Percentiles rank a stretch among this genome's conserved stretches.
phyloP scores from a whole-genome alignment of 257 asterid species.

The Ajuga chamaepitys region DNA sequence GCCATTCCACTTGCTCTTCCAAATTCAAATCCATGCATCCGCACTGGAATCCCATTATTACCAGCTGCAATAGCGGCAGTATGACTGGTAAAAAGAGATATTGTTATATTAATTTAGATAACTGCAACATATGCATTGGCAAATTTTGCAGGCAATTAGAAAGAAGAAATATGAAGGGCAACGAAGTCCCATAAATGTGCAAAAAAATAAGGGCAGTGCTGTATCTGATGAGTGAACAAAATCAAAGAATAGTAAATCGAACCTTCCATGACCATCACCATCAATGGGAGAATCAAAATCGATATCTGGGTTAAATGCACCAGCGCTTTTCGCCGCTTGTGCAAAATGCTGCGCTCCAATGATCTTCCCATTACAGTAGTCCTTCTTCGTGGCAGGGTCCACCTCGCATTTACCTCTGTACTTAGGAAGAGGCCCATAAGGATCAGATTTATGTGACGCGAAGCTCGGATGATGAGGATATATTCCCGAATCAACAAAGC shows the following conservation, averaged over 20 bases:
- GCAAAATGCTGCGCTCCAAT: slow-evolving; percentile 99
- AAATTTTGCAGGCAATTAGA: neutral
- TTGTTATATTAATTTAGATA: slow-evolving; percentile 9
- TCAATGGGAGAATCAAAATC: slow-evolving; percentile 92
- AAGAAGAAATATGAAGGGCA: neutral
- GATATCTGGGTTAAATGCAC: slow-evolving; percentile 69
- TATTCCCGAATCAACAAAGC: slow-evolving; percentile 95
- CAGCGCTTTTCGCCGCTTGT: slow-evolving; percentile 90
- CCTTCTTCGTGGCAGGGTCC: slow-evolving; percentile 63
- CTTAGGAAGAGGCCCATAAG: slow-evolving; percentile 78
- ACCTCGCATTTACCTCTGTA: slow-evolving; percentile 88
- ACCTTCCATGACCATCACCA: slow-evolving; percentile 99
- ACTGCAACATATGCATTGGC: neutral
- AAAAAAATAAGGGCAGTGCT: neutral
- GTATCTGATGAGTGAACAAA: neutral
- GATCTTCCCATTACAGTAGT: slow-evolving; percentile 90
- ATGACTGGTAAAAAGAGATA: slow-evolving; percentile 48
- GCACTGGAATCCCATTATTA: slow-evolving; percentile 91
- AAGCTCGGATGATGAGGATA: slow-evolving; percentile 93
- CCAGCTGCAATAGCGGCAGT: slow-evolving; percentile 99
- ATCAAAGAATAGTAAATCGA: slow-evolving; percentile 15
- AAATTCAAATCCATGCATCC: slow-evolving; percentile 89
- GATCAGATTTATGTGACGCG: slow-evolving; percentile 59
- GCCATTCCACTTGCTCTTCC: slow-evolving; percentile 99
- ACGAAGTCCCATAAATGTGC: neutral